Percentiles rank a stretch among this genome's conserved stretches.
phyloP scores from a whole-genome alignment of 306 rosid genomes.

The Sesbania bispinosa region DNA sequence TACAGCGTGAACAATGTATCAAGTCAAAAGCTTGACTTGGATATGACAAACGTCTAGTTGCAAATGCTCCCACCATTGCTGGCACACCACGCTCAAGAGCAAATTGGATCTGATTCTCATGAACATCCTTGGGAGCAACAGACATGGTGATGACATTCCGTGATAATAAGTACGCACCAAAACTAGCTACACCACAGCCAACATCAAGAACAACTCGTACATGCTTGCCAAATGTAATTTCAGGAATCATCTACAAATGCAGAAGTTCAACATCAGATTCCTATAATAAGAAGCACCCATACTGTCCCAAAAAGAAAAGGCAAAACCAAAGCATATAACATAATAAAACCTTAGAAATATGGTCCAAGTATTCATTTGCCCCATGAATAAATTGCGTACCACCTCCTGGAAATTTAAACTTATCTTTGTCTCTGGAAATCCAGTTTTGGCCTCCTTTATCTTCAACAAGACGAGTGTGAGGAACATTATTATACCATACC shows the following conservation, averaged over 20 bases:
- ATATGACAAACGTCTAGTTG: constrained; percentile 77
- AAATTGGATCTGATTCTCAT: constrained; percentile 95
- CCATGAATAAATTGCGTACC: constrained; percentile 98
- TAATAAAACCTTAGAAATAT: constrained; percentile 64
- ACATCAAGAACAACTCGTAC: constrained; percentile 80
- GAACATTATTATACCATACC: constrained; percentile 93
- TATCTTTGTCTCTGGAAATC: constrained; percentile 62
- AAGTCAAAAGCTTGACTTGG: constrained; percentile 95
- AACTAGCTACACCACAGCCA: constrained; percentile 98
- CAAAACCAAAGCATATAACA: constrained; percentile 2
- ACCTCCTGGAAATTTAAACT: constrained; percentile 94
- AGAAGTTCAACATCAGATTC: constrained; percentile 32
- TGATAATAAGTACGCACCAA: constrained; percentile 81
- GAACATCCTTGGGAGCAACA: constrained; percentile 93
- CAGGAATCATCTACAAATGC: constrained; percentile 63
- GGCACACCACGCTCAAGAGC: constrained; percentile 99
- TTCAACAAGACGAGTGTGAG: constrained; percentile 88
- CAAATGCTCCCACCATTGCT: constrained; percentile 89
- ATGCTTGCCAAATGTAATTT: constrained; percentile 78
- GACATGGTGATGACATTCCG: constrained; percentile 83
- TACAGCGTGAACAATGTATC: constrained; percentile 92
- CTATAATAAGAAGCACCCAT: background rate
- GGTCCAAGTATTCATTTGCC: constrained; percentile 84
- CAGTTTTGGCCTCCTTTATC: constrained; percentile 99
- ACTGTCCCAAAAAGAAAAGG: background rate